Percentiles rank a stretch among this genome's conserved stretches.
phyloP scores from a whole-genome alignment of 495 filamentous ascomycete species.

The Elaphomyces granulatus region DNA sequence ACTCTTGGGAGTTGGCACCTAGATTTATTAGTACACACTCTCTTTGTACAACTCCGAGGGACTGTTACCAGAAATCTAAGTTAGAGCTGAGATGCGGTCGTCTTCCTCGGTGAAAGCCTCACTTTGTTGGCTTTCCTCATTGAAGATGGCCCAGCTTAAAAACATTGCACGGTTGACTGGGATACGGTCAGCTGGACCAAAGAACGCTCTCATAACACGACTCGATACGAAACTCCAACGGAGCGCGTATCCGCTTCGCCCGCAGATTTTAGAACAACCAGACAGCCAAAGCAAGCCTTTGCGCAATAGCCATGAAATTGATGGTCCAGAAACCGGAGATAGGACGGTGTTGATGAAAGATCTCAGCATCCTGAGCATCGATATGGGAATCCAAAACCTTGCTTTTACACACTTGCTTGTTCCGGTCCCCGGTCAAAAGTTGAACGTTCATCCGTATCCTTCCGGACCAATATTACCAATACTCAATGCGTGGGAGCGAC shows the following conservation, averaged over 20 bases:
- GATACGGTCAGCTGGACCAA: slow-evolving; percentile 29
- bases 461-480: neutral
- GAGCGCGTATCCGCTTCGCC: neutral
- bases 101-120: neutral
- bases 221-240: slow-evolving; percentile 13
- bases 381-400: slow-evolving; percentile 78
- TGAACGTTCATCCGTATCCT: neutral
- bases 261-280: no score
- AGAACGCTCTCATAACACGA: neutral
- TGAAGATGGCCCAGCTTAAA: slow-evolving; percentile 35
- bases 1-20: no score
- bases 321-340: neutral
- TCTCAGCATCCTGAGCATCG: slow-evolving; percentile 57
- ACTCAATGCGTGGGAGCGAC: slow-evolving; percentile 25
- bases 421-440: neutral
- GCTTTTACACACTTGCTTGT: slow-evolving; percentile 43
- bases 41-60: no score
- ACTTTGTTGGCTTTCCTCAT: slow-evolving; percentile 20
- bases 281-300: no score
- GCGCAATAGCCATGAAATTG: no score
- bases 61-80: no score
- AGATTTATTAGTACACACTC: no score
- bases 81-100: neutral
- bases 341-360: neutral
- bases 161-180: slow-evolving; percentile 38